These are phyloP conservation scores for Lepiota brunneoincarnata DNA, from an alignment of 768 basidiomycete genomes.

Conservation along the genomic window DNA sequence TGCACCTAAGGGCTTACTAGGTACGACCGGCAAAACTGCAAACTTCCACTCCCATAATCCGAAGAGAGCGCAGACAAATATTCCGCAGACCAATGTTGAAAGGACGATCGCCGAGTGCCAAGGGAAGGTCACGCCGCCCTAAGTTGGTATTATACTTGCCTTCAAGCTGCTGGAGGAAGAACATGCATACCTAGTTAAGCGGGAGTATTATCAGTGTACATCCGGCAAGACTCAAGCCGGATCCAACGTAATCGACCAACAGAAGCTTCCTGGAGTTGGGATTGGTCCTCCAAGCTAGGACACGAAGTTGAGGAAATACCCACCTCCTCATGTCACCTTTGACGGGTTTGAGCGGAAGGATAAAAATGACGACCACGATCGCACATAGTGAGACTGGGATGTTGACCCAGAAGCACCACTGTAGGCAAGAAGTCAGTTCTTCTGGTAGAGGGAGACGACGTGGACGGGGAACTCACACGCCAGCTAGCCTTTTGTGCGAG, in stretches of 20 bases:
- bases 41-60: conserved; percentile 73
- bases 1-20: conserved; percentile 40
- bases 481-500: conserved; percentile 61
- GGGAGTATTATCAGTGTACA: conserved; percentile 66
- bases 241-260: conserved; percentile 63
- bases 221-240: conserved; percentile 53
- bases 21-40: conserved; percentile 68
- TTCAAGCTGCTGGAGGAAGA: not conserved
- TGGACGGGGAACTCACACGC: conserved; percentile 41
- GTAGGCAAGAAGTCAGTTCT: not conserved
- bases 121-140: conserved; percentile 73
- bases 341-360: conserved; percentile 70
- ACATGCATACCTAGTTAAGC: conserved; percentile 59
- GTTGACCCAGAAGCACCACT: conserved; percentile 80
- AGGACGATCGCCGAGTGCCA: conserved; percentile 70
- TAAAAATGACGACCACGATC: conserved; percentile 53
- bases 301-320: not conserved
- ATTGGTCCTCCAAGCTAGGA: not conserved
- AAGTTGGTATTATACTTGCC: not conserved
- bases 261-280: conserved; percentile 58
- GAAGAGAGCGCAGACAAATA: conserved; percentile 54
- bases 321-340: conserved; percentile 55
- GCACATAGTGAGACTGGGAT: conserved; percentile 56
- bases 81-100: conserved; percentile 53
- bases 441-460: not conserved